Base-by-base conservation (phyloP, 164 flowering plant genomes). In the Nymphaea thermarum region DNA sequence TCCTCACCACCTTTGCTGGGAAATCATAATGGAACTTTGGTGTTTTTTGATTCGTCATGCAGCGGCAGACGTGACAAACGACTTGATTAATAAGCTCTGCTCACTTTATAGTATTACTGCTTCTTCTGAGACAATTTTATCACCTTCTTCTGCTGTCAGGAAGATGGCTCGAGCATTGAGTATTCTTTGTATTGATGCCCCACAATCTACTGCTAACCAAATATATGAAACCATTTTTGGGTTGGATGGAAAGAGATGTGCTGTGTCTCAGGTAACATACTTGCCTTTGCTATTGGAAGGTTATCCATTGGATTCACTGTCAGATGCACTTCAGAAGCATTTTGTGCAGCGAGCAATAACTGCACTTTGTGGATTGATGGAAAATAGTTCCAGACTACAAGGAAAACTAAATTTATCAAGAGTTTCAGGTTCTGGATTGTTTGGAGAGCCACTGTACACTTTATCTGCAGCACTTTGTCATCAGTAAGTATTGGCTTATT, bases 1-100 rank as follows among this genome's bases (percentile, higher is more conserved):
- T 73, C 95, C 97, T 71, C 99, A 94, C 75, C 82, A 81, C 68
- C 87, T 91, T 71, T 82, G 93, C 72, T 75, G 81, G 79, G 95
- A 91, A 62, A 83, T 91, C 76, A 73, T 86, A 36, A 79, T 78
- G 79, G 97, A 90, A 66, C 89, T 91, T 57, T 88, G 91, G 89
- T 84, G 90, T 78, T 94, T 94, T 72, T 25, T 87, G 70, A 67
- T 85, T 63, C 88, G 88, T 17, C 78, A 87, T 81, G 86, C 93
- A 67, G 90, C 85, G 53, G 62, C 43, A n/a, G 83, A 81, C 5
- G 57, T 83, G 65, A 81, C 80, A 44, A 77, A 74, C 73, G 79
- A 72, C 65, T 72, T 83, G 42, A 57, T 88, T 64, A 81, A 79
- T 69, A 82, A 85, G 69, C 81, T 94, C 47, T 86, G 77, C 69